A percentile compares a stretch with the other conserved stretches of the same genome.
Conservation (phyloP, 148 eudicot species). For the Mesembryanthemum crystallinum region DNA sequence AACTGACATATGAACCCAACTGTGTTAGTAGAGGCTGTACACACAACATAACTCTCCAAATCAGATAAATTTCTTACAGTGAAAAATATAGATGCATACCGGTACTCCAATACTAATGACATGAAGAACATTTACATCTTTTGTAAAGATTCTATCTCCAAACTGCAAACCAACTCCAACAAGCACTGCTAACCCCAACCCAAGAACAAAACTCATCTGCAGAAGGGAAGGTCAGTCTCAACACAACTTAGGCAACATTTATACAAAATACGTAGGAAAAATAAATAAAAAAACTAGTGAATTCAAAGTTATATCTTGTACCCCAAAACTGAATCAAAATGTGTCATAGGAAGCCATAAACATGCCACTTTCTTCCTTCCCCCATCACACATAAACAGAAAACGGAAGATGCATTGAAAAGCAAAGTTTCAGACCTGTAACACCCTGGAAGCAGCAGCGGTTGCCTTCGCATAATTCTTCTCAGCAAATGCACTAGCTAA, state of each 20-base stretch:
- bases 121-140: constrained; percentile 56
- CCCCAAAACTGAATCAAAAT: too few relatives aligned
- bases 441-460: constrained; percentile 75
- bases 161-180: constrained; percentile 86
- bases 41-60: too few relatives aligned
- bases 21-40: background rate
- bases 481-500: constrained; percentile 97
- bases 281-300: background rate
- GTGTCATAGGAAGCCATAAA: too few relatives aligned
- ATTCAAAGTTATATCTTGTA: background rate
- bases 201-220: constrained; percentile 92
- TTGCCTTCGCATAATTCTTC: constrained; percentile 73
- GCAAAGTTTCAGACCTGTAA: constrained; percentile 49
- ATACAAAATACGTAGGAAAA: background rate
- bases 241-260: background rate
- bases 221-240: background rate
- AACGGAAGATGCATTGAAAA: too few relatives aligned
- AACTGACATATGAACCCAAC: constrained; percentile 33
- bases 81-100: constrained; percentile 41
- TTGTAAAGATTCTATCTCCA: constrained; percentile 69
- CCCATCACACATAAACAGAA: too few relatives aligned
- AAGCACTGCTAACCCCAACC: constrained; percentile 62
- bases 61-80: background rate
- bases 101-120: constrained; percentile 74
- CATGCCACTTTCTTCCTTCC: too few relatives aligned